Base-by-base conservation (phyloP, 1,139 yeast genomes). In the Nakaseomyces sp. region DNA sequence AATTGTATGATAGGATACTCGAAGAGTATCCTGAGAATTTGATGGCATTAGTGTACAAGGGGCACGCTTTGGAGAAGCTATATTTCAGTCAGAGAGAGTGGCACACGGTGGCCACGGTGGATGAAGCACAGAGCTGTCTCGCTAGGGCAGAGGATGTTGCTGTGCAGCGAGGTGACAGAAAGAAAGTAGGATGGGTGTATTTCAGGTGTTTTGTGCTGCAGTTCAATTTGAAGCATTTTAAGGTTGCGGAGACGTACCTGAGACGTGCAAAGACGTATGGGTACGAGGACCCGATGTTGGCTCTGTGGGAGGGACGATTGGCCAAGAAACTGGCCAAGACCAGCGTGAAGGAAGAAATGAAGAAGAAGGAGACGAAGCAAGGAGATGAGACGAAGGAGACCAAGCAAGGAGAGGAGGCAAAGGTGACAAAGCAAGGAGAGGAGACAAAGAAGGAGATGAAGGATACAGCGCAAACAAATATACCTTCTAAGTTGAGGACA, bases 61-160 rank as follows among this genome's bases (percentile, higher is more conserved):
- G 88, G 4, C 74, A 71, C 25, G 77, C 79, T 1, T 67, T 73
- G 47, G 79, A 77, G 48, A 74, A 84, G 50, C 57, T 73, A 29
- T 61, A 61, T 41, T 61, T 51, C 44, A 57, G 61, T 5, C 43
- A 41, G 15, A 35, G 47, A 13, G 55, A 53, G 39, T 60, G 63
- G 62, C 63, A 58, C 47, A 56, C 47, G 37, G 47, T 73, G 69
- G 52, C 66, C 72, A 50, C 64, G 66, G 62, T 56, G 73, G 73
- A 28, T 63, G 66, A 31, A 79, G 91, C 40, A 61, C 36, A 75
- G 43, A 64, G 65, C 2, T 79, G 75, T 49, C 69, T 85, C 17
- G 70, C 74, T 8, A 60, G 63, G 20, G 91, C 93, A 0, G 69
- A 78, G 32, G 60, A 65, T 1, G 56, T 75, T 24, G 88, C 93